These are phyloP conservation scores for Phytophthora pini DNA, from an alignment of 352 stramenopile genomes.

Conservation along the genomic window DNA sequence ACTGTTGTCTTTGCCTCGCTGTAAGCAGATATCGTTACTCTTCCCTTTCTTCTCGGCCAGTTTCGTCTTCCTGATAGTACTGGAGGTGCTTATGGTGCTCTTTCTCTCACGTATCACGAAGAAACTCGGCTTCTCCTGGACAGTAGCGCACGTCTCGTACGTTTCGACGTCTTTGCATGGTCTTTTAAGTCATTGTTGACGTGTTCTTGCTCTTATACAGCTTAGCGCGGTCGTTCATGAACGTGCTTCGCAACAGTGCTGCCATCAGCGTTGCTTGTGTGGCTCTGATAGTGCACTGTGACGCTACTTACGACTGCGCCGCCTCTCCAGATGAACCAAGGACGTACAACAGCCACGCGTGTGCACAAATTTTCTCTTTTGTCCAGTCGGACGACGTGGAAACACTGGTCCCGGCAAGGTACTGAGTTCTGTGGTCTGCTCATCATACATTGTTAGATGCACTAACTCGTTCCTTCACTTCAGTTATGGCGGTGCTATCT, in stretches of 20 bases:
- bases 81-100: constrained; percentile 77
- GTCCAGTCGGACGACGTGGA: constrained; percentile 56
- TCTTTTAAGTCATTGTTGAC: too few species aligned
- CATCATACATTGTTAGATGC: background rate
- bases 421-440: background rate
- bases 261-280: constrained; percentile 85
- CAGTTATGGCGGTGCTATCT: constrained; percentile 78
- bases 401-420: constrained; percentile 73
- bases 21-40: constrained; percentile 68
- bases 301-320: constrained; percentile 59
- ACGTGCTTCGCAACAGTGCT: constrained; percentile 82
- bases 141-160: constrained; percentile 76
- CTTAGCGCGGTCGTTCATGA: constrained; percentile 78
- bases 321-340: constrained; percentile 36
- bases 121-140: constrained; percentile 64
- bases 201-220: constrained; percentile 27
- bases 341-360: constrained; percentile 83
- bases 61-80: constrained; percentile 74
- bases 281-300: constrained; percentile 83
- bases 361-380: constrained; percentile 80
- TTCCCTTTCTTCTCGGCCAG: constrained; percentile 89
- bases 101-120: constrained; percentile 63
- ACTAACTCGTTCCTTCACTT: constrained; percentile 1
- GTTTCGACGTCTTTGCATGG: constrained; percentile 6
- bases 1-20: background rate